Evolutionary conservation across 441 rosid genomes (phyloP).

Genomic region (Populus hybrid): DNA sequence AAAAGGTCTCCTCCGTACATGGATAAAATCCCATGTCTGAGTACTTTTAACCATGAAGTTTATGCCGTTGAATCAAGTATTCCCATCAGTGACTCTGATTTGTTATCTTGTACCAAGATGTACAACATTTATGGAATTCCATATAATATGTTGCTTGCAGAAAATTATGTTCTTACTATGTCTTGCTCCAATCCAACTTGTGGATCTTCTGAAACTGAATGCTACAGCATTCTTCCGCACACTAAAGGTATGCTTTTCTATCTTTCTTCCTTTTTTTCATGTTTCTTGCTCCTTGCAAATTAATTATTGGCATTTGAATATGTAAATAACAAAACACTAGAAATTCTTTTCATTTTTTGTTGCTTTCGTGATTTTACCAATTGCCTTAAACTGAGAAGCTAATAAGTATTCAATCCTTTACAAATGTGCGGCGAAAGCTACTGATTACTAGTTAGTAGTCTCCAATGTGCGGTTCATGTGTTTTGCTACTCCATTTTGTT

Average conservation of each 20-base stretch:
- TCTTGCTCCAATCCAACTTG: slow-evolving; percentile 23
- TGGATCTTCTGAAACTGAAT: slow-evolving; percentile 2
- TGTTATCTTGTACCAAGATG: slow-evolving; percentile 23
- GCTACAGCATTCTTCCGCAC: background rate
- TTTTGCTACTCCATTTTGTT: too few species aligned
- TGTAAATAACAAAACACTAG: too few species aligned
- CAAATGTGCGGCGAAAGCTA: background rate
- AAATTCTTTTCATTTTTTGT: too few species aligned
- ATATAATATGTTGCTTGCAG: accelerated
- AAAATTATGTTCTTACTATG: background rate
- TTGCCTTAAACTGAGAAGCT: too few species aligned
- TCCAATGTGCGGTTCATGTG: too few species aligned
- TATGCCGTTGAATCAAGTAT: accelerated
- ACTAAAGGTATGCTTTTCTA: background rate
- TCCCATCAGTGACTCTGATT: background rate
- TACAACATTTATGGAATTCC: background rate
- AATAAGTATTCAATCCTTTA: too few species aligned
- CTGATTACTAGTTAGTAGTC: background rate
- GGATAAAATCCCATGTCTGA: background rate
- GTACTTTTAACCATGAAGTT: background rate
- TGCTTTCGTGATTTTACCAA: background rate
- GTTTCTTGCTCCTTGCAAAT: too few species aligned
- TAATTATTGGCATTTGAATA: background rate
- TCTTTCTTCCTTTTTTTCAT: background rate
- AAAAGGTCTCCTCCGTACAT: too few species aligned